Base-by-base conservation (phyloP, 176 grass and related monocot genomes). In the Dendrocalamus sinicus region DNA sequence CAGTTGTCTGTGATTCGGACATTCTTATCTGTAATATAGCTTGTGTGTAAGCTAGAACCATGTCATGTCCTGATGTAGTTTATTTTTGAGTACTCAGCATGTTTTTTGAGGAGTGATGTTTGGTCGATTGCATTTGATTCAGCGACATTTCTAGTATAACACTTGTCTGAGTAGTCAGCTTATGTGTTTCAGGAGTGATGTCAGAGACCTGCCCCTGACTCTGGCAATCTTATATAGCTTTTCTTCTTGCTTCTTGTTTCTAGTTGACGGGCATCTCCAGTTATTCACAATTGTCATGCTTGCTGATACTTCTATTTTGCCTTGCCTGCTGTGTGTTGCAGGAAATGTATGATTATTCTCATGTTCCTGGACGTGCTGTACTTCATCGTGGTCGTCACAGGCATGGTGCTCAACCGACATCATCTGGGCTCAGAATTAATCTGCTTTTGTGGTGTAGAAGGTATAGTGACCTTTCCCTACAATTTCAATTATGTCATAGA, bases 381-480 rank as follows among this genome's bases (percentile, higher is more conserved):
- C 89, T 98, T 48, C 96, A 98, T 82, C 93, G 46, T 81, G 96
- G 96, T 28, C 96, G 96, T 70, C 96, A 98, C 73, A 91, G 96
- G 57, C 96, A 98, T 86, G 96, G 96, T 66, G 96, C 91, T 85
- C 90, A 89, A 67, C 82, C 96, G 32, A 98, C 89, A 69, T 86
- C 91, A 81, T 90, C 96, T 76, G 96, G 96, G 79, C 90, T 89
- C 70, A 94, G 96, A 83, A 95, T 94, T 67, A 98, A 95, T 91
- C 83, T 98, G 86, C 93, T 98, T 79, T 79, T 98, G 80, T 98
- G 96, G 96, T 98, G 96, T 79, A 90, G 96, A 81, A 95, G 96
- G 96, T 98, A 95, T 70, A 39, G 48, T 78, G 37, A 22, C 60
- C 26, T 83, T 81, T 77, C 15, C 52, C 72, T 80, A 50, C 58